Base-by-base conservation (phyloP, 2,329 filamentous ascomycete genomes). In the Cercospora sp. region DNA sequence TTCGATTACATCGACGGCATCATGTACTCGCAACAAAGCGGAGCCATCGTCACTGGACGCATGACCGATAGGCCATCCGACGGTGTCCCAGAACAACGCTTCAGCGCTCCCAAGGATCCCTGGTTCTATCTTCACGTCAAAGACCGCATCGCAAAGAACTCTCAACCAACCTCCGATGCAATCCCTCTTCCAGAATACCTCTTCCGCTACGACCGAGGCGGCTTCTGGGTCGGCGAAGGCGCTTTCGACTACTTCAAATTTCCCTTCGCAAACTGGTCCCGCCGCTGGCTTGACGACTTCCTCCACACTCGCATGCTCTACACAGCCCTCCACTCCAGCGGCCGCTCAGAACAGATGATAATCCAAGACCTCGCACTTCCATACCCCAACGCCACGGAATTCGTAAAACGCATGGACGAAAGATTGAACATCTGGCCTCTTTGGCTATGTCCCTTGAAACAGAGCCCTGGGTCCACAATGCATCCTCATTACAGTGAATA, bases 161-260 rank as follows among this genome's bases (percentile, higher is more conserved):
- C 75, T 77, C 68, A 85, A 81, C 13, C 77, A 77, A 67, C 67
- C 16, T 70, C 78, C 64, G 88, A 90, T 67, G 86, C 85, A 66
- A 83, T 91, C 1, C 88, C 88, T 0, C 72, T 91, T 0, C 79
- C 80, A 2, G 89, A 91, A 74, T 91, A 91, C 77, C 85, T 91
- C 67, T 91, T 91, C 78, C 86, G 89, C 16, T 91, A 90, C 79
- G 89, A 91, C 76, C 85, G 89, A 39, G 89, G 88, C 58, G 88
- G 85, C 2, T 91, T 91, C 79, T 91, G 89, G 89, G 86, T 86
- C 3, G 89, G 86, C 9, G 80, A 80, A 23, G 86, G 88, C 66
- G 87, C 88, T 1, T 91, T 89, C 78, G 77, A 80, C 23, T 91
- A 91, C 78, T 90, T 91, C 77, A 74, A 84, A 39, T 85, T 84